Conservation (phyloP, 768 basidiomycete genomes). For the Chiua virens region DNA sequence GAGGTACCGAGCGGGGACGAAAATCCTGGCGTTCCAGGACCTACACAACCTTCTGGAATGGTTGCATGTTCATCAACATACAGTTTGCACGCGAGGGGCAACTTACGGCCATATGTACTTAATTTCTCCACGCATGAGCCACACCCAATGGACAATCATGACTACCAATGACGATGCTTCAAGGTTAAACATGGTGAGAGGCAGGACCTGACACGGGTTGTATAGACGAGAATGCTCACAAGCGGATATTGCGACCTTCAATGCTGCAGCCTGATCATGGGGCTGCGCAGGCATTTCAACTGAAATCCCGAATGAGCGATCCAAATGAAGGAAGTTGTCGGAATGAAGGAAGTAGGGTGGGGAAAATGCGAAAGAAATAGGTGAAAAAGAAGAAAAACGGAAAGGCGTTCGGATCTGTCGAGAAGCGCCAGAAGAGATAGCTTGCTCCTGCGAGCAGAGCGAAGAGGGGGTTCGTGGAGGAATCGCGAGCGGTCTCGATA, state of each 20-base stretch:
- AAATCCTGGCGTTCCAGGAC: constrained; percentile 9
- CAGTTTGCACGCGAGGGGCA: too few species aligned
- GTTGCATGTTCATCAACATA: not conserved
- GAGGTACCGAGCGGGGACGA: constrained; percentile 14
- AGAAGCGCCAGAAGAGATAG: not conserved
- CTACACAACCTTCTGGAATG: constrained; percentile 5
- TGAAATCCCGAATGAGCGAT: not conserved
- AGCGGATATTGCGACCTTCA: not conserved
- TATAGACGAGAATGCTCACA: not conserved
- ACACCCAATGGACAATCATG: constrained; percentile 16
- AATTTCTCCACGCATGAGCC: constrained; percentile 10
- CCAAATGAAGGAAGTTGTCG: constrained; percentile 2
- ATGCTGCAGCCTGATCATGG: not conserved
- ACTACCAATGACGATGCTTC: constrained; percentile 1
- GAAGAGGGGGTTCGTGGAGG: not conserved
- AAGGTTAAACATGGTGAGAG: not conserved
- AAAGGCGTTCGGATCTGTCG: not conserved
- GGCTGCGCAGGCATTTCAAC: not conserved
- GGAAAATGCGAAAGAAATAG: not conserved
- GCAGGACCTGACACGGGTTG: too few species aligned
- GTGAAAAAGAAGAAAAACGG: not conserved
- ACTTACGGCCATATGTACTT: constrained; percentile 22
- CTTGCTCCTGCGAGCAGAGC: not conserved
- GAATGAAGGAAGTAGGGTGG: not conserved
- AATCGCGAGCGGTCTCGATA: too few species aligned